Evolutionary conservation across 768 basidiomycete species (phyloP), one percentile per base, ranked within the genome.

Genomic region (Tylopilus felleus): DNA sequence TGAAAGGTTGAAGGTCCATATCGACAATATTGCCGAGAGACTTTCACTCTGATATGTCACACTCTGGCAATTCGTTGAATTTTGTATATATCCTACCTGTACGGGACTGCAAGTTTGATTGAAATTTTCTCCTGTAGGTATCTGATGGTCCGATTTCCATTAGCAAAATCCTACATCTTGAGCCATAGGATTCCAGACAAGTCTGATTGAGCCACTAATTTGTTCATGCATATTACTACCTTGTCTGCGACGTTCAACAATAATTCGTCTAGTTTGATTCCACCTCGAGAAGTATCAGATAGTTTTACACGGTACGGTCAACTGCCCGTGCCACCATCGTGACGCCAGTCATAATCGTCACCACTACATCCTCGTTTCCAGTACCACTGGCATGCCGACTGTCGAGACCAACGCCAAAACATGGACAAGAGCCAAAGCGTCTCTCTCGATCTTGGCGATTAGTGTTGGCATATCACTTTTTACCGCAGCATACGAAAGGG

Each of bases 401-500:
- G 31, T 36, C 31, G 44, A 61, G 16, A 21, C 36, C 19, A 54
- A 27, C 35, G 41, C 46, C 28, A 25, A 44, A 22, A 28, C 56
- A 52, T 60, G 58, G 60, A 51, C 55, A 22, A 61, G 52, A 19
- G 49, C 47, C 1, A 60, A 52, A 8, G 58, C 51, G 8, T 60
- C 60, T 16, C 47, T 74, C 45, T 61, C 64, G 40, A 59, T 73
- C 43, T 54, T 73, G 36, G 40, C 52, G 19, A 56, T 73, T 33
- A 62, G 67, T 39, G 29, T 68, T 29, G 55, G 64, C 7, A 70
- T 85, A 33, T 85, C 86, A 3, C 75, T 90, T 29, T 74, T 81
- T 50, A 73, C 83, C 17, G 83, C 80, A 58, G 71, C 79, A 7
- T 88, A 90, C 63, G 77, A 81, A 66, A 81, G 80, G 31, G 76